Conservation (phyloP, 352 stramenopile genomes). For the Phytophthora multivora region DNA sequence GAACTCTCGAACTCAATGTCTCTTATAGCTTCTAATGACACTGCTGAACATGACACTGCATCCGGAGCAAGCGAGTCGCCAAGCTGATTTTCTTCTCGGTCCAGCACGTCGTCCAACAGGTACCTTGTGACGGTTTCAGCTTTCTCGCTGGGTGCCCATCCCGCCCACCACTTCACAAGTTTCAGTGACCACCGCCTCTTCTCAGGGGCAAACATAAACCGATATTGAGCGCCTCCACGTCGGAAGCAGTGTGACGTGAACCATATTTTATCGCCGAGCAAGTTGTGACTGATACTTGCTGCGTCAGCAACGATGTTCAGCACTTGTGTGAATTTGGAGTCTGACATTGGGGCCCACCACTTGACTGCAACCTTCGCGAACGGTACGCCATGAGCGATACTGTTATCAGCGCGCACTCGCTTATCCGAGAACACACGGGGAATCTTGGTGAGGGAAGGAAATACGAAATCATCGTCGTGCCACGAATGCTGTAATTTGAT, state of each 20-base stretch:
- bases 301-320: constrained; percentile 13
- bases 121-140: not conserved
- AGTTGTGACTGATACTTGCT: constrained; percentile 1
- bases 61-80: not conserved
- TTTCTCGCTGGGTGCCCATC: not conserved
- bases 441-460: constrained; percentile 5
- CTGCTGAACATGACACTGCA: too few species aligned
- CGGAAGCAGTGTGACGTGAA: constrained; percentile 11
- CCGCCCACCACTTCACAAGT: constrained; percentile 17
- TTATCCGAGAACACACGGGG: not conserved
- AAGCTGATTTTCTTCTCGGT: not conserved
- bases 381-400: not conserved
- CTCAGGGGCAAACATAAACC: constrained; percentile 29
- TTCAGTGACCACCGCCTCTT: constrained; percentile 17
- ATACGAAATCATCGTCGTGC: constrained; percentile 1
- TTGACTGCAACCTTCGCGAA: constrained; percentile 1
- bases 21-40: too few species aligned
- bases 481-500: not conserved
- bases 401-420: not conserved
- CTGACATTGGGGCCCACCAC: constrained; percentile 5
- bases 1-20: too few species aligned
- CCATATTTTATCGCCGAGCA: constrained; percentile 3
- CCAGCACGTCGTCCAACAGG: not conserved
- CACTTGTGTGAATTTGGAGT: constrained; percentile 19
- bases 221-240: constrained; percentile 22